Evolutionary conservation across 495 filamentous ascomycete genomes (phyloP).

Genomic region (Lasiosphaeris hirsuta): DNA sequence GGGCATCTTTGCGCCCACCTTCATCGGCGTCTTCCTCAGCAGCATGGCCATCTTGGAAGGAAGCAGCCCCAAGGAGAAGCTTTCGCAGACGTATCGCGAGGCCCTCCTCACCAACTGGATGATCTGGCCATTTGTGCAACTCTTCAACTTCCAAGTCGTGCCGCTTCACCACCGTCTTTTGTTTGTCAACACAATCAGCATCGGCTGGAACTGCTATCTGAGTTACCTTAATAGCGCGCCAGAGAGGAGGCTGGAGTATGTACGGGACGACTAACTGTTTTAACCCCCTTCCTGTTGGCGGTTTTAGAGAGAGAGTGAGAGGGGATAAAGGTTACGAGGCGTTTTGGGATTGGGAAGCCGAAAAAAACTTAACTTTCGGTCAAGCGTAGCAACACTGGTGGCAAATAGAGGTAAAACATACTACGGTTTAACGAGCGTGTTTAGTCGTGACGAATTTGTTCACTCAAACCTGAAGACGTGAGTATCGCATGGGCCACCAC

Average conservation of each 20-base stretch:
- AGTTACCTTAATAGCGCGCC: slow-evolving; percentile 69
- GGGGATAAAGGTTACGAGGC: background rate
- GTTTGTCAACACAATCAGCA: slow-evolving; percentile 77
- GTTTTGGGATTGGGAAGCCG: background rate
- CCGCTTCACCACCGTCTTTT: slow-evolving; percentile 82
- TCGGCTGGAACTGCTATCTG: slow-evolving; percentile 95
- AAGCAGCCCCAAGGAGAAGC: slow-evolving; percentile 63
- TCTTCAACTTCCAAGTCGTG: slow-evolving; percentile 85
- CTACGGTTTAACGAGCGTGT: too few species aligned
- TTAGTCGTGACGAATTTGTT: too few species aligned
- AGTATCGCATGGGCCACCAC: too few species aligned
- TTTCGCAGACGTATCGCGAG: slow-evolving; percentile 60
- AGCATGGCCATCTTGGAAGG: slow-evolving; percentile 91
- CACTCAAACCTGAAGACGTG: too few species aligned
- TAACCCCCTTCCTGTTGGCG: too few species aligned
- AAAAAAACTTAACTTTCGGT: too few species aligned
- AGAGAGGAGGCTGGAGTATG: background rate
- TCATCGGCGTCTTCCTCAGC: slow-evolving; percentile 77
- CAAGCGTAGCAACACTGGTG: too few species aligned
- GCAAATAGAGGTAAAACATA: too few species aligned
- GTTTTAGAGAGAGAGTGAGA: too few species aligned
- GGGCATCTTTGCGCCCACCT: slow-evolving; percentile 75
- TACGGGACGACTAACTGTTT: background rate
- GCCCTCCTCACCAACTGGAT: slow-evolving; percentile 82
- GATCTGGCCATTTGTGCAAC: slow-evolving; percentile 90